These are phyloP conservation scores for Trametes villosa DNA, from an alignment of 768 basidiomycete genomes.

Conservation along the genomic window DNA sequence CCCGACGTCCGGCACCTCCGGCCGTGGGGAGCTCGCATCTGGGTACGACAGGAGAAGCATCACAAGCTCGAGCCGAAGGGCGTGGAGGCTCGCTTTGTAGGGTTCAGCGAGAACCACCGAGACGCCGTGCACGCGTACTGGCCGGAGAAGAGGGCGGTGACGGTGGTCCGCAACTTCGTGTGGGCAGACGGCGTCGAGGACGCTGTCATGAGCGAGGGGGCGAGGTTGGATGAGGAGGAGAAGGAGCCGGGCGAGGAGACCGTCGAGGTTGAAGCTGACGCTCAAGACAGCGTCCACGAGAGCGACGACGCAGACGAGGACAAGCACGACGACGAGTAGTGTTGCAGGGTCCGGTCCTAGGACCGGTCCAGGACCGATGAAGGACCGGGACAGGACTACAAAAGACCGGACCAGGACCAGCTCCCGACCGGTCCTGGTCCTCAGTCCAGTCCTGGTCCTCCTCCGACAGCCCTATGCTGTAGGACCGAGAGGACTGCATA, in stretches of 20 bases:
- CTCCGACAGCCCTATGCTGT: not conserved
- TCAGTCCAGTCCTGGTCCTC: not conserved
- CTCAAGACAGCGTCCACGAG: no score
- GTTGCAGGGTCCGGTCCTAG: not conserved
- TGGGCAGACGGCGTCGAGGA: no score
- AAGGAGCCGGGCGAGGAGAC: no score
- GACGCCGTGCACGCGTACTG: slow-evolving; percentile 35
- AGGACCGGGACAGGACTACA: not conserved
- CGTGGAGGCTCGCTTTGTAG: slow-evolving; percentile 40
- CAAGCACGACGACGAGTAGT: no score
- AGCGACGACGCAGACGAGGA: no score
- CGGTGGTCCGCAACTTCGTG: slow-evolving; percentile 16
- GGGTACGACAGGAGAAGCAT: slow-evolving; percentile 12
- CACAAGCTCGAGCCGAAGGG: slow-evolving; percentile 24
- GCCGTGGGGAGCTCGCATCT: slow-evolving; percentile 18
- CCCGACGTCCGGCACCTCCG: slow-evolving; percentile 29
- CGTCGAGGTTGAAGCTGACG: no score
- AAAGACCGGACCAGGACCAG: not conserved
- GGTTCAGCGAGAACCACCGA: slow-evolving; percentile 36
- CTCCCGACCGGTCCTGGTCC: not conserved
- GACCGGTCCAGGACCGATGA: not conserved
- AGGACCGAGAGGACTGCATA: not conserved
- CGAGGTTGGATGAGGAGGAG: no score
- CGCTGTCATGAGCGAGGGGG: no score
- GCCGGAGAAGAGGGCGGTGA: slow-evolving; percentile 29